Percentiles rank a stretch among this genome's conserved stretches.
Conservation (phyloP, 441 rosid species). For the Gossypium davidsonii region DNA sequence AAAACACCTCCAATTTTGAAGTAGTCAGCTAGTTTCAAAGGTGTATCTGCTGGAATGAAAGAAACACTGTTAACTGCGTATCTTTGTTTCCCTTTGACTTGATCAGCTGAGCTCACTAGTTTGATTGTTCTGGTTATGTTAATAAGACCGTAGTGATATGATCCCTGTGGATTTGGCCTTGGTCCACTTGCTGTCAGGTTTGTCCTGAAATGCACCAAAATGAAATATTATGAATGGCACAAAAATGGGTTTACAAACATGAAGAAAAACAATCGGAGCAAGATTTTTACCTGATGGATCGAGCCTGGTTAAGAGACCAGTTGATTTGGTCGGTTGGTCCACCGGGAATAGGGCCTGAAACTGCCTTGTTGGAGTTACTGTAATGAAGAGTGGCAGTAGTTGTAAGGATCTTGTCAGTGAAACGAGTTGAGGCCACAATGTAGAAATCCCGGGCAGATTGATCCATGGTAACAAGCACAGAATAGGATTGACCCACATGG, state of each 20-base stretch:
- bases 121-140: slow-evolving; percentile 43
- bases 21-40: slow-evolving; percentile 60
- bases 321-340: slow-evolving; percentile 39
- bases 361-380: slow-evolving; percentile 29
- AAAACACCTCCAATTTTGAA: slow-evolving; percentile 52
- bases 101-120: slow-evolving; percentile 44
- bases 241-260: not conserved
- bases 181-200: slow-evolving; percentile 69
- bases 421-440: slow-evolving; percentile 44
- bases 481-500: slow-evolving; percentile 67
- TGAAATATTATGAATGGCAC: not conserved
- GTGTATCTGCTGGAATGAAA: slow-evolving; percentile 48
- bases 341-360: slow-evolving; percentile 30
- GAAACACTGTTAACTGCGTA: slow-evolving; percentile 58
- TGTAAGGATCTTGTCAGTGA: slow-evolving; percentile 29
- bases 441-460: slow-evolving; percentile 46
- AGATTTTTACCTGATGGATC: slow-evolving; percentile 35
- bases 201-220: slow-evolving; percentile 33
- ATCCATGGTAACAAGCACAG: slow-evolving; percentile 62
- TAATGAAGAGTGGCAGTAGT: slow-evolving; percentile 42
- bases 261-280: not conserved
- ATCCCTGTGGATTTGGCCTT: slow-evolving; percentile 70
- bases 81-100: slow-evolving; percentile 44
- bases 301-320: slow-evolving; percentile 59
- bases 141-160: slow-evolving; percentile 58